Conservation (phyloP, 2,329 filamentous ascomycete genomes). For the Didymella arachidicola region DNA sequence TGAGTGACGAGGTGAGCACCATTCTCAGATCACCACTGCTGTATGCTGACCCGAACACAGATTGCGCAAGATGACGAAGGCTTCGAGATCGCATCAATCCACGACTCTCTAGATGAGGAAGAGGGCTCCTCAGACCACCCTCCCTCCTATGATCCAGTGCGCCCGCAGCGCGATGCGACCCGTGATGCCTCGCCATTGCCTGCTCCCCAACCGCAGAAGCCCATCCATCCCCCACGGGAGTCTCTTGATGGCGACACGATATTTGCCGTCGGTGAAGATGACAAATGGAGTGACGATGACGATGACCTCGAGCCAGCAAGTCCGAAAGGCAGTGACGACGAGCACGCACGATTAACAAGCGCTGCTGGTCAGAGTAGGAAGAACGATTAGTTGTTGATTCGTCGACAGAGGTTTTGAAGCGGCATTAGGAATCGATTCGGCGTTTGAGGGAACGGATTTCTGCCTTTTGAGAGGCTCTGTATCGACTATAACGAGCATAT, state of each 20-base stretch:
- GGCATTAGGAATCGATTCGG: conserved; percentile 3
- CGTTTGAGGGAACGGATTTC: neutral
- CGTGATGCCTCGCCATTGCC: conserved; percentile 60
- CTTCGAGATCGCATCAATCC: conserved; percentile 94
- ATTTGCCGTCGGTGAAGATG: conserved; percentile 89
- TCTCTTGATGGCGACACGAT: conserved; percentile 90
- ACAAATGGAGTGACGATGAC: conserved; percentile 78
- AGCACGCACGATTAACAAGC: conserved; percentile 44
- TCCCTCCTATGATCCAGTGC: conserved; percentile 52
- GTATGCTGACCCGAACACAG: conserved; percentile 53
- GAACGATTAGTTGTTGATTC: conserved; percentile 35
- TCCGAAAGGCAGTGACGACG: conserved; percentile 40
- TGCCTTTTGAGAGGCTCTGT: conserved; percentile 8
- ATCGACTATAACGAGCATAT: conserved; percentile 12
- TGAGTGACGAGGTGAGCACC: conserved; percentile 84
- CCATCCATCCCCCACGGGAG: conserved; percentile 60
- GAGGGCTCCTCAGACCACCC: conserved; percentile 54
- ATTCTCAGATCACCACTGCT: neutral
- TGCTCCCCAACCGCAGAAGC: conserved; percentile 61
- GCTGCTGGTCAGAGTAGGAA: conserved; percentile 40
- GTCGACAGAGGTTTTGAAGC: conserved; percentile 15
- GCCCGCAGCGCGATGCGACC: conserved; percentile 36
- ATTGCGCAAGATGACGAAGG: conserved; percentile 98
- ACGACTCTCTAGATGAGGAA: conserved; percentile 74
- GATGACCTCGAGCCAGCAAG: conserved; percentile 69